These are phyloP conservation scores for Yarrowia keelungensis DNA, from an alignment of 805 yeast genomes.

Conservation along the genomic window DNA sequence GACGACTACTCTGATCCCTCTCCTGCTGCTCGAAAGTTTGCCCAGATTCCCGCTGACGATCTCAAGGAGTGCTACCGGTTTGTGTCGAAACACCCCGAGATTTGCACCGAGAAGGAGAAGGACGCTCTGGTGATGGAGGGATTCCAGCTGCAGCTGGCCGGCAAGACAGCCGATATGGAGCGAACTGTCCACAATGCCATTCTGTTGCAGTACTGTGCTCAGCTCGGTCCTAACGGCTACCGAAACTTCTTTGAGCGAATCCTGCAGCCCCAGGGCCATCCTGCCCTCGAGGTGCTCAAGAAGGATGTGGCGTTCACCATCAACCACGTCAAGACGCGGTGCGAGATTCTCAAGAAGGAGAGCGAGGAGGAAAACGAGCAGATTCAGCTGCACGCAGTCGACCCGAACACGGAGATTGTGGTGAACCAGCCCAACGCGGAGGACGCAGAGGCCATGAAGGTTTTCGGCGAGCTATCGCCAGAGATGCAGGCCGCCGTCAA, in stretches of 20 bases:
- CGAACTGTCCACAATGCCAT: slow-evolving; percentile 82
- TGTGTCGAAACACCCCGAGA: slow-evolving; percentile 63
- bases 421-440: slow-evolving; percentile 70
- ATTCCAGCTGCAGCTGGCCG: slow-evolving; percentile 78
- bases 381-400: slow-evolving; percentile 87
- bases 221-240: slow-evolving; percentile 58
- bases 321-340: slow-evolving; percentile 76
- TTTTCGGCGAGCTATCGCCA: slow-evolving; percentile 66
- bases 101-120: slow-evolving; percentile 82
- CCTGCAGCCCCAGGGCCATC: slow-evolving; percentile 55
- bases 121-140: slow-evolving; percentile 94
- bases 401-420: slow-evolving; percentile 76
- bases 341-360: slow-evolving; percentile 66
- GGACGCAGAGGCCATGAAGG: slow-evolving; percentile 55
- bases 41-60: slow-evolving; percentile 60
- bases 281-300: slow-evolving; percentile 72
- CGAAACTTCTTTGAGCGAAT: slow-evolving; percentile 73
- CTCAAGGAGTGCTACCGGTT: slow-evolving; percentile 59
- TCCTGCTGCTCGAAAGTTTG: slow-evolving; percentile 70
- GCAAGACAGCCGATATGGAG: slow-evolving; percentile 60
- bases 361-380: slow-evolving; percentile 53
- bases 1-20: slow-evolving; percentile 52
- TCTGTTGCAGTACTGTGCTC: slow-evolving; percentile 71
- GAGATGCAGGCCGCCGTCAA: slow-evolving; percentile 77
- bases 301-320: slow-evolving; percentile 78